Base-by-base conservation (phyloP, 768 basidiomycete genomes). In the Suillus plorans region DNA sequence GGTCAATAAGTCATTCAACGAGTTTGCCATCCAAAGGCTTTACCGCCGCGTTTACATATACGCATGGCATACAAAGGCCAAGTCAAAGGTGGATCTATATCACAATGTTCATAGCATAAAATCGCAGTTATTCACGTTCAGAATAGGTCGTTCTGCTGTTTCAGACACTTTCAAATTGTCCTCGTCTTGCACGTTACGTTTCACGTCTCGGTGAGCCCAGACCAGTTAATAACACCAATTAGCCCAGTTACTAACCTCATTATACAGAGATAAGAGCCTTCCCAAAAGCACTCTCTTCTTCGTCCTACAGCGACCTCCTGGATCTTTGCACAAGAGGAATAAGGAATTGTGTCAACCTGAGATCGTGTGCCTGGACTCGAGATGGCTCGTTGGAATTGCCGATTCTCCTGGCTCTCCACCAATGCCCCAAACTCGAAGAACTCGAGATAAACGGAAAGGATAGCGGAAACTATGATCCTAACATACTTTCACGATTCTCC, bases 291-390 rank as follows among this genome's bases (percentile, higher is more conserved):
- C 65, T 82, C 4, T 65, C 69, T 3, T 70, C 73, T 2, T 66
- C 70, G 9, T 69, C 71, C 0, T 72, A 76, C n/a, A 74, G 79
- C 3, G 72, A 76, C 1, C 67, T 85, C 25, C 69, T 80, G 9
- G 72, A 76, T 7, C 67, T 76, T 10, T 85, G 89, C 56, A 60
- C 82, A 7, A 70, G 65, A 57, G 91, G 85, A 0, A 73, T 93
- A 16, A 71, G 74, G 57, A 89, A 92, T 70, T 91, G 90, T 69
- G 70, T 74, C 47, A 86, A 86, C 65, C 81, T 94, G 13, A 78
- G 69, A 52, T 80, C 85, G 7, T 92, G 89, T 70, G 85, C 86
- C 5, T 94, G 91, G 91, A 94, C 92, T 12, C 85, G 92, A 50
- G 89, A 93, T 67, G 89, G 91, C 4, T 87, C 92, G 5, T 75